Evolutionary conservation across 257 asterid species (phyloP), one percentile per base, ranked within the genome.

Genomic region (Misopates orontium): DNA sequence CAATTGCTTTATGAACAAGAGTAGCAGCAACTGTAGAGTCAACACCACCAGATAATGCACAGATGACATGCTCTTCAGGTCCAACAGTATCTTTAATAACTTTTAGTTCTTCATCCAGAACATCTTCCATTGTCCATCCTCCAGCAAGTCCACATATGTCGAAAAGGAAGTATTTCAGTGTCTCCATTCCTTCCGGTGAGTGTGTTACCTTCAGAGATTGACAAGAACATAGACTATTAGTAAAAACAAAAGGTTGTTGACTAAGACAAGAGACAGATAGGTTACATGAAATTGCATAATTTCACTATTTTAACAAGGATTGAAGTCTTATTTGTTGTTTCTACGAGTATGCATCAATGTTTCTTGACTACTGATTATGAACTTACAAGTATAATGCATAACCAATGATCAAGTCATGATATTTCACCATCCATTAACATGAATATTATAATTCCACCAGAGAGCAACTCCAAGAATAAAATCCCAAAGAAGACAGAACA

Each of bases 21-120:
- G 95, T 90, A 52, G 96, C 99, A 16, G 99, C 97, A 52, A 94
- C 99, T 4, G 97, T 82, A 23, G 99, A 90, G 80, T 94, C 99
- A 6, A 94, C 99, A 17, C 97, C 99, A 42, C 99, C 99, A 51
- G 99, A 94, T 59, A 90, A 74, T 4, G 96, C 99, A 85, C 99
- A 94, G 23, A 94, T 94, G 28, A 94, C 99, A 55, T 82, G 97
- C 40, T 90, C 97, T 36, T 83, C 93, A 55, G 84, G 67, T 28
- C 85, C 90, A 10, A 94, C 99, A 31, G 78, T 85, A 47, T 44
- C 83, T 58, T 71, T 80, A 54, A 94, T 81, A 50, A 81, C 76
- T 72, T 85, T 82, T 14, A 86, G 66, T 80, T 88, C 97, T 78
- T 94, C 93, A n/a, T 86, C 91, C 10, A 94, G 82, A 71, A 94